These are phyloP conservation scores for Candida sithepensis DNA, from an alignment of 805 yeast species.

Conservation along the genomic window DNA sequence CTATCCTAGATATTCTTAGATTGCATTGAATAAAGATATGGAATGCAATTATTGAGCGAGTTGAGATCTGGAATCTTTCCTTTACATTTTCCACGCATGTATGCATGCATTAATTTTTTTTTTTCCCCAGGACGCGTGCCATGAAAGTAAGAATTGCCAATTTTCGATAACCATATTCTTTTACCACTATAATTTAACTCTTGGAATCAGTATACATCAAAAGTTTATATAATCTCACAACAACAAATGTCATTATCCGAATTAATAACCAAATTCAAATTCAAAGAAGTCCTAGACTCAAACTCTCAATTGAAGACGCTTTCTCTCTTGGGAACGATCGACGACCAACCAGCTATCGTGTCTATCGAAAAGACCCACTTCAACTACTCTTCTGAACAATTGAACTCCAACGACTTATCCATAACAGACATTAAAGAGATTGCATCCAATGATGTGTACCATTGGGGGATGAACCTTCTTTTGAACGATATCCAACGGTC, in stretches of 20 bases:
- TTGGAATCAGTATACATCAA: too few species aligned
- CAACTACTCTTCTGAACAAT: slow-evolving; percentile 29
- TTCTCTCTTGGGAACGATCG: slow-evolving; percentile 67
- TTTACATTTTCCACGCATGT: too few species aligned
- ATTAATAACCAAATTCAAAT: slow-evolving; percentile 41
- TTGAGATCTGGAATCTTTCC: too few species aligned
- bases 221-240: background rate
- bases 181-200: too few species aligned
- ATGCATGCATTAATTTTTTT: too few species aligned
- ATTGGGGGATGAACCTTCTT: slow-evolving; percentile 67
- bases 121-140: too few species aligned
- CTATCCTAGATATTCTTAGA: too few species aligned
- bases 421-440: slow-evolving; percentile 33
- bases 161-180: too few species aligned
- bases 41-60: too few species aligned
- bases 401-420: slow-evolving; percentile 4
- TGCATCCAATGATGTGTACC: slow-evolving; percentile 78
- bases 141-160: too few species aligned
- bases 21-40: too few species aligned
- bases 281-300: slow-evolving; percentile 43
- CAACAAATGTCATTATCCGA: slow-evolving; percentile 15
- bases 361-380: slow-evolving; percentile 74
- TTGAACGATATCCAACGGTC: slow-evolving; percentile 39
- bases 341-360: slow-evolving; percentile 59
- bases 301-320: slow-evolving; percentile 67